phyloP scores from a whole-genome alignment of 2,329 filamentous ascomycete genomes.

The Claviceps sp. region DNA sequence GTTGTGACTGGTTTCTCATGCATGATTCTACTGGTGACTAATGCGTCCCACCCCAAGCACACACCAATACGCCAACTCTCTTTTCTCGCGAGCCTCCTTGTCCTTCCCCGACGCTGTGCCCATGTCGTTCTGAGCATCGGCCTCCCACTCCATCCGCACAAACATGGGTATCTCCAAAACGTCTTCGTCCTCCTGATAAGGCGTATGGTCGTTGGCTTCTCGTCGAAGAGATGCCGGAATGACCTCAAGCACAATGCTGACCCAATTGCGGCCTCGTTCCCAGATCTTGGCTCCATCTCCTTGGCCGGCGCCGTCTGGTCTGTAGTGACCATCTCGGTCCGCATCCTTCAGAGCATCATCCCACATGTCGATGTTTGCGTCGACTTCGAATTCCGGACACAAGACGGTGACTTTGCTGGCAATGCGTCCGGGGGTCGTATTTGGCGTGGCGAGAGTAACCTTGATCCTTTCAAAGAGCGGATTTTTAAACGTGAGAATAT shows the following conservation, averaged over 20 bases:
- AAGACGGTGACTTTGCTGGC: conserved; percentile 75
- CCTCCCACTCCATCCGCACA: conserved; percentile 83
- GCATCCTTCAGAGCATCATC: conserved; percentile 70
- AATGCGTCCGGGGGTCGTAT: conserved; percentile 63
- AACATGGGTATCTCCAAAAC: conserved; percentile 84
- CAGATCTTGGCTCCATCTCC: conserved; percentile 91
- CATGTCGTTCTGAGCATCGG: conserved; percentile 52
- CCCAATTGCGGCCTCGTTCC: conserved; percentile 89
- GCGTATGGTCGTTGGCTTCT: conserved; percentile 30
- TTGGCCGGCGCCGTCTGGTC: conserved; percentile 29
- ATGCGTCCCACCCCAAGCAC: conserved; percentile 81
- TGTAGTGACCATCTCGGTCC: conserved; percentile 22
- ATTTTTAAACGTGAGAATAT: conserved; percentile 82
- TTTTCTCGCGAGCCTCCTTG: conserved; percentile 57
- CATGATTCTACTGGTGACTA: conserved; percentile 26
- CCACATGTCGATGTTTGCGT: conserved; percentile 76
- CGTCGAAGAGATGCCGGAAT: conserved; percentile 47
- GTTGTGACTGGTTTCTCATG: background rate
- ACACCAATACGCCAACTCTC: conserved; percentile 92
- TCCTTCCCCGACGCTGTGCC: conserved; percentile 38
- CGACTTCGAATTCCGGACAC: conserved; percentile 87
- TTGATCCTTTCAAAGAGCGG: conserved; percentile 85
- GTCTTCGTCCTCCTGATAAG: conserved; percentile 44
- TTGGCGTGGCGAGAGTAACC: conserved; percentile 75
- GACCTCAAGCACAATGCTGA: conserved; percentile 84